Evolutionary conservation across 495 filamentous ascomycete species (phyloP).

Genomic region (Staphylotrichum tortipilum): DNA sequence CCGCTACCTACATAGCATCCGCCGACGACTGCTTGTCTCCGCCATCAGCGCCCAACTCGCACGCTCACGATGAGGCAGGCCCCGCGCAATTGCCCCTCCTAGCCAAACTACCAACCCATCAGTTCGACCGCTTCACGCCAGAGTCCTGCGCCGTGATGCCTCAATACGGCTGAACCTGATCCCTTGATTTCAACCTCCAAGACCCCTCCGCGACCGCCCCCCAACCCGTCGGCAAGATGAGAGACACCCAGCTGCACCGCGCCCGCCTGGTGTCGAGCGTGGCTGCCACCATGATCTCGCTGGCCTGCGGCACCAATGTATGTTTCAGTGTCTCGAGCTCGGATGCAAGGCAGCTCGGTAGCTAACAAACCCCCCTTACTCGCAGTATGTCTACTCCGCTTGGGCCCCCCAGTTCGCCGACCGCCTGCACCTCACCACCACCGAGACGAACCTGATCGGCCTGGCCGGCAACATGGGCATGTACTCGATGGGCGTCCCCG

Average conservation of each 20-base stretch:
- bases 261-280: constrained; percentile 67
- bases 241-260: constrained; percentile 35
- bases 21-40: no score
- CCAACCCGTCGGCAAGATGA: constrained; percentile 15
- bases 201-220: constrained; percentile 3
- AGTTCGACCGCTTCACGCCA: no score
- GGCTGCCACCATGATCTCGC: constrained; percentile 75
- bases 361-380: constrained; percentile 23
- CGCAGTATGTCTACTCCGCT: constrained; percentile 98
- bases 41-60: no score
- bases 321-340: no score
- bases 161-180: constrained; percentile 6
- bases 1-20: no score
- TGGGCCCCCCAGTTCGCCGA: constrained; percentile 95
- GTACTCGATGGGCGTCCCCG: constrained; percentile 84
- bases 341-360: no score
- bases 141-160: constrained; percentile 4
- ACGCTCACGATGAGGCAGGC: not conserved
- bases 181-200: no score
- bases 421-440: constrained; percentile 74
- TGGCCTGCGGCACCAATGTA: constrained; percentile 94
- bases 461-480: constrained; percentile 90
- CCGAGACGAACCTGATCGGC: constrained; percentile 84
- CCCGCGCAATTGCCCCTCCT: not conserved
- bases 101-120: no score